A percentile compares a stretch with the other conserved stretches of the same genome.
Evolutionary conservation across 2,329 filamentous ascomycete genomes (phyloP).

Genomic region (Exophiala viscosa): DNA sequence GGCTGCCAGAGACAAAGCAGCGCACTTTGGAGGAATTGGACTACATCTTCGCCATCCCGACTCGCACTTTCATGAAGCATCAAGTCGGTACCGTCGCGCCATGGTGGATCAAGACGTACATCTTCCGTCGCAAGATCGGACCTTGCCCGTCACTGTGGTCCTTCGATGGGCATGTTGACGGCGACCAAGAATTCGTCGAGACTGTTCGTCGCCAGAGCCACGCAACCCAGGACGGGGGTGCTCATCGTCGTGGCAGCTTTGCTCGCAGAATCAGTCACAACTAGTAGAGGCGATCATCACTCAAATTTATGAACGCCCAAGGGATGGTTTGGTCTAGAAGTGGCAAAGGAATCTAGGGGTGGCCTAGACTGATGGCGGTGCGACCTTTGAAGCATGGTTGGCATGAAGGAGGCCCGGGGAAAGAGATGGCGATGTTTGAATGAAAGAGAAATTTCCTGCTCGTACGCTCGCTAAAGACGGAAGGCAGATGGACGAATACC

Average conservation of each 20-base stretch:
- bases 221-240: slow-evolving; percentile 5
- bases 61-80: slow-evolving; percentile 51
- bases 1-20: slow-evolving; percentile 33
- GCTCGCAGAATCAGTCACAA: slow-evolving; percentile 17
- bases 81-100: slow-evolving; percentile 54
- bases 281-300: slow-evolving; percentile 4
- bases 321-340: not conserved
- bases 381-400: too few species aligned
- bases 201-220: slow-evolving; percentile 25
- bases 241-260: slow-evolving; percentile 20
- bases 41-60: slow-evolving; percentile 50
- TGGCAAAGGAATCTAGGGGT: not conserved
- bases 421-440: too few species aligned
- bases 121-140: slow-evolving; percentile 49
- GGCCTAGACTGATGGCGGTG: too few species aligned
- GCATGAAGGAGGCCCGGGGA: too few species aligned
- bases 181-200: slow-evolving; percentile 26
- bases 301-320: too few species aligned
- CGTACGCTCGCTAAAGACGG: too few species aligned
- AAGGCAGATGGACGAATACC: too few species aligned
- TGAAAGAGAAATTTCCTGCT: too few species aligned
- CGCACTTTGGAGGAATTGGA: slow-evolving; percentile 30
- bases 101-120: slow-evolving; percentile 57
- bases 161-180: slow-evolving; percentile 34
- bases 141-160: slow-evolving; percentile 49